Percentiles rank a stretch among this genome's conserved stretches.
phyloP scores from a whole-genome alignment of 2,329 filamentous ascomycete species.

The Diaporthe sp. region DNA sequence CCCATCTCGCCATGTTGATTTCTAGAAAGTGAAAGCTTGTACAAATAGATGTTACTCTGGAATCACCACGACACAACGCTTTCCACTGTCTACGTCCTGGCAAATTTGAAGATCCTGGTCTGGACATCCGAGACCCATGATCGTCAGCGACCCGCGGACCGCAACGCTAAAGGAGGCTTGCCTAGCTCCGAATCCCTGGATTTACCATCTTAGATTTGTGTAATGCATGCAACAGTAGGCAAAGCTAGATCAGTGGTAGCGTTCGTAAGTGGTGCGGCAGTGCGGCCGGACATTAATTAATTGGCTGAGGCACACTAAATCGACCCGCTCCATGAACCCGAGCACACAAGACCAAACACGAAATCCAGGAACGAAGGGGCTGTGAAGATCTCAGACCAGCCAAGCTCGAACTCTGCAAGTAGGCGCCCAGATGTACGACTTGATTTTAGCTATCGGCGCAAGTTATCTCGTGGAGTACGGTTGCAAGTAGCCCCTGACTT shows the following conservation, averaged over 20 bases:
- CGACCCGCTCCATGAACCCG: not conserved
- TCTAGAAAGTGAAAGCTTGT: not conserved
- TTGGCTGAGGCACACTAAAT: not conserved
- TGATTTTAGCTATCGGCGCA: not conserved
- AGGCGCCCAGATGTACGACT: not conserved
- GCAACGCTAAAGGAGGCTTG: not conserved
- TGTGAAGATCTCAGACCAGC: not conserved
- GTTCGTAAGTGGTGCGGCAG: not conserved
- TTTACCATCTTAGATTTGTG: not conserved
- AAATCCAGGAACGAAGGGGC: not conserved
- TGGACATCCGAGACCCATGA: not conserved
- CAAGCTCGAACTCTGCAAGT: not conserved
- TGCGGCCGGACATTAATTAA: slow-evolving; percentile 10
- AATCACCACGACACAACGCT: not conserved
- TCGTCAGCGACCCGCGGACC: slow-evolving; percentile 2
- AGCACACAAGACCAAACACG: not conserved
- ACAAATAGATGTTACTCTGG: not conserved
- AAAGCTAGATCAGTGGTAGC: not conserved
- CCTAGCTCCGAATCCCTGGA: not conserved
- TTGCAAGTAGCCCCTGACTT: not conserved
- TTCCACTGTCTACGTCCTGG: not conserved
- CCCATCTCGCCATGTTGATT: not conserved
- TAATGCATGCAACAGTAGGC: not conserved
- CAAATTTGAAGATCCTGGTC: not conserved
- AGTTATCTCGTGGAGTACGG: not conserved